Base-by-base conservation (phyloP, 495 filamentous ascomycete genomes). In the Talaromyces proteolyticus region DNA sequence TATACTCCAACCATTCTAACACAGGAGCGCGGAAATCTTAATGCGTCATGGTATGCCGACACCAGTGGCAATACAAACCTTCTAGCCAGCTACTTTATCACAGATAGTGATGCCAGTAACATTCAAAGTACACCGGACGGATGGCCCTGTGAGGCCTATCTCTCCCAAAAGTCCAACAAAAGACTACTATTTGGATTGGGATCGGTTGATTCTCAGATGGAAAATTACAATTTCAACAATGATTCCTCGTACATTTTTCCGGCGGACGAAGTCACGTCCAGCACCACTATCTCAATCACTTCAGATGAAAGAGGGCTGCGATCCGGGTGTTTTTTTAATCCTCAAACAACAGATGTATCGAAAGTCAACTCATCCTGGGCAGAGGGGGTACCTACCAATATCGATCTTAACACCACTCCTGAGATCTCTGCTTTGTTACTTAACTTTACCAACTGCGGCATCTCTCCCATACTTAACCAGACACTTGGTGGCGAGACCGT, bases 301-400 rank as follows among this genome's bases (percentile, higher is more conserved):
- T 54, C 49, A 7, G 50, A 57, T 18, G 60, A 65, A 7, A 77
- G 73, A 10, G 60, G 52, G n/a, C 36, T 81, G 7, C 65, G 65
- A 4, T 61, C 57, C 11, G 77, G 77, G 18, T 86, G 82, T 58
- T 66, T 80, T 26, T 78, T 80, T 50, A 51, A 69, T 25, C 53
- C 68, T 1, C 62, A 57, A 1, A 65, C 55, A 1, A 58, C 67
- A 4, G 44, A 57, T 4, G 52, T 80, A n/a, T 61, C 69, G 8
- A 49, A 61, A 7, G 62, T 62, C 20, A 85, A 85, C 53, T 69
- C 75, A 4, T 85, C 82, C 6, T 86, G 82, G 81, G 79, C 80
- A 20, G 25, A 61, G n/a, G 58, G 62, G 14, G 50, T 73, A n/a
- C 51, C 70, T 2, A 43, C 64, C 14, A 60, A 61, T n/a, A 39